Evolutionary conservation across 176 grass and related monocot genomes (phyloP), one percentile per base, ranked within the genome.

Genomic region (Eleusine coracana): DNA sequence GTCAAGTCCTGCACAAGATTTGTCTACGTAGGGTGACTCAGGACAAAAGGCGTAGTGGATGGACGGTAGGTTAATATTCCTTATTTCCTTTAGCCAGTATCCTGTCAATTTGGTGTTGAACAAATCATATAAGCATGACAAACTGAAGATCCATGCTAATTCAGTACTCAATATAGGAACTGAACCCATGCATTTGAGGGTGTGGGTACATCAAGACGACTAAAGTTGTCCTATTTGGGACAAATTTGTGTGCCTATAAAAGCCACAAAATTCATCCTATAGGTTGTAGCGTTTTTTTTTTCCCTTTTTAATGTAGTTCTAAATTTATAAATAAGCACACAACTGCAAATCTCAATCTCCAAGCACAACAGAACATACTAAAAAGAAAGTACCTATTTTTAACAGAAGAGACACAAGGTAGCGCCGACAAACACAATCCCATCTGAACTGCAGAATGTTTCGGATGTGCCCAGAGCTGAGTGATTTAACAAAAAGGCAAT

Each of bases 351-450:
- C 13, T 51, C 44, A 75, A 23, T 68, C 12, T 37, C 48, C 29
- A 68, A 80, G 66, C 72, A 73, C 38, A 82, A 78, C 69, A 64
- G 70, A 79, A 56, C 25, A 46, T 77, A 59, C 20, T 70, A 62
- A 73, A 50, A 82, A 68, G 3, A 9, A 14, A 23, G 16, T 98
- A 98, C 96, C 96, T 78, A 64, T 95, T 92, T 98, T 98, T 42
- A 93, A 78, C 27, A 83, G 91, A 58, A 95, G 84, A 39, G 82
- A 82, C 62, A 95, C 48, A 88, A 83, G 29, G 71, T 89, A 68
- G 70, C 34, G 73, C 37, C 83, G 86, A 29, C 44, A 72, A 68
- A 89, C 62, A 81, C 40, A 86, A 44, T 92, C 82, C 52, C 86
- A 84, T 54, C 83, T 92, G 64, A 92, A 66, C 70, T 88, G 71